phyloP scores from a whole-genome alignment of 2,329 filamentous ascomycete genomes.

The Venturia aucupariae region DNA sequence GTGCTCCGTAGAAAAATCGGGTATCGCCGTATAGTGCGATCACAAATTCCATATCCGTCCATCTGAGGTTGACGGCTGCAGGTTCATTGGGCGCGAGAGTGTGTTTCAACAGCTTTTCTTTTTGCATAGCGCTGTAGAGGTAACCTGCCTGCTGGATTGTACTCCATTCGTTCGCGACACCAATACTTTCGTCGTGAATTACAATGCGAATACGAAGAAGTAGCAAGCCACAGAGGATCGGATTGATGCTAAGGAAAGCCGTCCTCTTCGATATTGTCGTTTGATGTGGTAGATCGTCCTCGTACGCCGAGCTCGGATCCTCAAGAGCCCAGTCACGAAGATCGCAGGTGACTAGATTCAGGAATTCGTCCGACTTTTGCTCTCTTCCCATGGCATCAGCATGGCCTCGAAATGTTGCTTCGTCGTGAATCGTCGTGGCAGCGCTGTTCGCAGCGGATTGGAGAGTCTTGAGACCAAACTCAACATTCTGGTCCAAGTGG shows the following conservation, averaged over 20 bases:
- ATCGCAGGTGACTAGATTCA: not conserved
- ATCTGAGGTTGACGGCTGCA: not conserved
- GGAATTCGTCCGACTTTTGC: not conserved
- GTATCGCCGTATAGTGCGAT: not conserved
- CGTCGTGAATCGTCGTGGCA: not conserved
- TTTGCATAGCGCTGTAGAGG: slow-evolving; percentile 9
- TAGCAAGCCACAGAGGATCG: slow-evolving; percentile 7
- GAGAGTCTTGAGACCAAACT: not conserved
- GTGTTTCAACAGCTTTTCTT: not conserved
- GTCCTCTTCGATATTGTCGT: not conserved
- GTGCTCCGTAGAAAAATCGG: not conserved
- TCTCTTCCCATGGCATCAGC: not conserved
- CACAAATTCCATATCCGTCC: slow-evolving; percentile 5
- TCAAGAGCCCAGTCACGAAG: not conserved
- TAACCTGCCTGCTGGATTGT: not conserved
- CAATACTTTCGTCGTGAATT: not conserved
- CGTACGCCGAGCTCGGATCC: not conserved
- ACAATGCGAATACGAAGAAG: not conserved
- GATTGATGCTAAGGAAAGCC: not conserved
- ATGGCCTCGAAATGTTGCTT: not conserved
- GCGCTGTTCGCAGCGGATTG: not conserved
- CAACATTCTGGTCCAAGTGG: not conserved
- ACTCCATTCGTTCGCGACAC: slow-evolving; percentile 3
- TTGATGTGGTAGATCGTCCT: not conserved
- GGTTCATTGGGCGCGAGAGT: not conserved